Conservation (phyloP, 306 rosid species). For the Neltuma alba region DNA sequence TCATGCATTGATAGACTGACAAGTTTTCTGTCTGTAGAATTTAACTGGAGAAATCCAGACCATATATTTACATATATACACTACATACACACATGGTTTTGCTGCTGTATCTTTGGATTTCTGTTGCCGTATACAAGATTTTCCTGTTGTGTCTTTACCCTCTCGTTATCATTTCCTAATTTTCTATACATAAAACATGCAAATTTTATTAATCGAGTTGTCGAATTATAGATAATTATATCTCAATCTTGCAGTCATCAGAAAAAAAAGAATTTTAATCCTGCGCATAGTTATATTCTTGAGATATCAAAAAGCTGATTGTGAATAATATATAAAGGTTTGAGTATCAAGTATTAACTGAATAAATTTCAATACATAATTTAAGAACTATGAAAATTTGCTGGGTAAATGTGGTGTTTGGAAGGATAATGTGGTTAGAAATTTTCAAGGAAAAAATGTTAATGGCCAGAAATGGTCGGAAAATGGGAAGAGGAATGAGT, state of each 20-base stretch:
- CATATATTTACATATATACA: constrained; percentile 37
- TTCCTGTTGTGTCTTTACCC: constrained; percentile 42
- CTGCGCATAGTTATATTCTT: background rate
- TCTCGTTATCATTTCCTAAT: background rate
- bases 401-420: background rate
- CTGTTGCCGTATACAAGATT: constrained; percentile 54
- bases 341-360: background rate
- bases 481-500: background rate
- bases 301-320: no score
- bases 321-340: no score
- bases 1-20: constrained; percentile 52
- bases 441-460: background rate
- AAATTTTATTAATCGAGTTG: background rate
- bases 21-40: constrained; percentile 45
- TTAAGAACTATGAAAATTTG: background rate
- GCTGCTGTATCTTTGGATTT: constrained; percentile 46
- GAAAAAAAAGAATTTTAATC: no score
- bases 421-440: background rate
- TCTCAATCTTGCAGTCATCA: background rate
- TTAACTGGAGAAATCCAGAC: constrained; percentile 48
- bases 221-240: background rate
- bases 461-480: background rate
- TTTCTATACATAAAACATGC: background rate
- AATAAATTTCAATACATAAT: background rate
- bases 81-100: constrained; percentile 38